These are phyloP conservation scores for Babesia microti DNA, from an alignment of 169 alveolate species.

Conservation along the genomic window DNA sequence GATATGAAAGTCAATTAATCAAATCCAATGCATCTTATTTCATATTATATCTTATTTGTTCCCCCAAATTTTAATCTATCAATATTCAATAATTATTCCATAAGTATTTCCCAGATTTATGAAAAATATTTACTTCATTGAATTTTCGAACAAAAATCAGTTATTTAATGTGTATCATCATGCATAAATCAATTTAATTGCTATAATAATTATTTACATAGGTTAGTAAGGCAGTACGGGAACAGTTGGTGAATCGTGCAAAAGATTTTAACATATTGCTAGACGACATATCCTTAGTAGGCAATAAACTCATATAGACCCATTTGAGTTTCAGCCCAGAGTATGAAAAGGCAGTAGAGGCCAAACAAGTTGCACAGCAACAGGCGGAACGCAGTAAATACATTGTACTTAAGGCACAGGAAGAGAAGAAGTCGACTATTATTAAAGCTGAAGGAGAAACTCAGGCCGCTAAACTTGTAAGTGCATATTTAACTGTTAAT, in stretches of 20 bases:
- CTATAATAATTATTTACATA: neutral
- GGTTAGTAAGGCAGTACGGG: conserved; percentile 70
- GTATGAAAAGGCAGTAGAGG: conserved; percentile 90
- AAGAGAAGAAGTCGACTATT: conserved; percentile 87
- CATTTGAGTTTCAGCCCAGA: conserved; percentile 79
- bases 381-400: conserved; percentile 94
- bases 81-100: no score
- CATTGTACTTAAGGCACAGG: conserved; percentile 85
- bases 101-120: no score
- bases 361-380: conserved; percentile 95
- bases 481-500: neutral
- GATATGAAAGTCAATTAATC: no score
- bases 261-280: conserved; percentile 84
- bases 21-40: no score
- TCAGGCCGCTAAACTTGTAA: conserved; percentile 78
- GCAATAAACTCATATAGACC: conserved; percentile 38
- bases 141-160: no score
- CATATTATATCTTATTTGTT: no score
- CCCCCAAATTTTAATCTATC: no score
- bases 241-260: conserved; percentile 86
- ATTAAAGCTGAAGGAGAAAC: conserved; percentile 95
- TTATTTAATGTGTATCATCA: no score
- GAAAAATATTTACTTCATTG: no score
- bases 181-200: neutral
- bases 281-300: conserved; percentile 87